Base-by-base conservation (phyloP, 306 rosid genomes). In the Dalbergia cultrata region DNA sequence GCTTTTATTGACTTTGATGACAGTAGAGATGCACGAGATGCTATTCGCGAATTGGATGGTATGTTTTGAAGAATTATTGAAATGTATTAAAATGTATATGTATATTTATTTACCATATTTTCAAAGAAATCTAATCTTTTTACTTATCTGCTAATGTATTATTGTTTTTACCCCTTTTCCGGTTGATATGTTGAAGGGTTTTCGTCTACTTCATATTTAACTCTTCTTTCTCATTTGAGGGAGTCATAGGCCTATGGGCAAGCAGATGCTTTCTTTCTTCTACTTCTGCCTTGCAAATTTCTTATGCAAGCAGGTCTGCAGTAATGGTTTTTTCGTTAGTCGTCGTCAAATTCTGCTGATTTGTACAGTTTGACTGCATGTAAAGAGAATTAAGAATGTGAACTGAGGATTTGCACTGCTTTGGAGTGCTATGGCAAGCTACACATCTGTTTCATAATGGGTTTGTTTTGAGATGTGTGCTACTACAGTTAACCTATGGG, bases 1-100 rank as follows among this genome's bases (percentile, higher is more conserved):
- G 99, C 99, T 59, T 96, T 96, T 65, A 87, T 96, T 43, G 99
- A 96, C 77, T 96, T 96, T 13, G 99, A 96, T 86, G 99, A 96
- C 65, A 78, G 86, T 9, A 85, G 99, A 81, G 99, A 96, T 72
- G 98, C 98, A 3, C 91, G 91, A 64, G 99, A 96, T 82, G 98
- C 97, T 39, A 93, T 96, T 43, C 96, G 97, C 12, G 99, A 92
- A 71, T 41, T 96, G 59, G 99, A 96, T 89, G 99, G 99, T 96
- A 88, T 66, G 90, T 81, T 26, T 45, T 16, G 70, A 52, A 31
- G 59, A 77, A 7, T 59, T 62, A 12, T 21, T 78, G 7, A 31
- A 78, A 74, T 78, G 64, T 7, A 14, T 37, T 52, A 58, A 43
- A 47, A 44, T 72, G 71, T 37, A 5, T 4, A 8, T 22, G 35